Conservation (phyloP, 352 stramenopile species). For the Pilasporangium apinafurcum region DNA sequence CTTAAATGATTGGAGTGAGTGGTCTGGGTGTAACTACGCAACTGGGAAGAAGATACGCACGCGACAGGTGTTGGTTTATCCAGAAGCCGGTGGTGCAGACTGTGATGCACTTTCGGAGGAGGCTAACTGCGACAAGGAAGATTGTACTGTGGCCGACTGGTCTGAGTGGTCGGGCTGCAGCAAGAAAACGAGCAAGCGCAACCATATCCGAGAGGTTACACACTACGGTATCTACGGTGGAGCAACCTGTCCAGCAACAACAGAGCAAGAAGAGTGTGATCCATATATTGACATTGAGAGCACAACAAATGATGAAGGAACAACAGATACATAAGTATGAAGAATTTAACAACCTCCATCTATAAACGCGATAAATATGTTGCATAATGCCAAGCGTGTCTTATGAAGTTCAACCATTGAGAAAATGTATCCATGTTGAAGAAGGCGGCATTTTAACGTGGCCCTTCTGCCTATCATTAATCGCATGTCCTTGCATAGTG, state of each 20-base stretch:
- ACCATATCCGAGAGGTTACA: slow-evolving; percentile 21
- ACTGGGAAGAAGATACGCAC: slow-evolving; percentile 34
- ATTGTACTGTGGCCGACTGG: slow-evolving; percentile 39
- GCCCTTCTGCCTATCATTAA: too few species aligned
- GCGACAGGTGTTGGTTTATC: slow-evolving; percentile 23
- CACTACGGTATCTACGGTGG: slow-evolving; percentile 26
- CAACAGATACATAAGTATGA: too few species aligned
- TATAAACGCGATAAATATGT: not conserved
- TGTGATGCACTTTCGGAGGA: slow-evolving; percentile 20
- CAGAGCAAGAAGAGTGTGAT: slow-evolving; percentile 20
- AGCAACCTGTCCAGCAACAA: slow-evolving; percentile 13
- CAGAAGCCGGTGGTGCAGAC: slow-evolving; percentile 10
- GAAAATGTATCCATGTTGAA: too few species aligned
- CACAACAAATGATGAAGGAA: not conserved
- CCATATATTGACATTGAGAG: slow-evolving; percentile 4
- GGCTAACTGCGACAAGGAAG: slow-evolving; percentile 23
- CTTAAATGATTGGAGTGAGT: slow-evolving; percentile 35
- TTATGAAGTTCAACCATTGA: too few species aligned
- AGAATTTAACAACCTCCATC: not conserved
- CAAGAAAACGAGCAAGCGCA: slow-evolving; percentile 28
- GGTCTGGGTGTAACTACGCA: slow-evolving; percentile 36
- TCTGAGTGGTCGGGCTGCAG: slow-evolving; percentile 45
- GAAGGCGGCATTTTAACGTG: too few species aligned
- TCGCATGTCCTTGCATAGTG: too few species aligned
- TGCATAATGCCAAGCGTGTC: too few species aligned